phyloP scores from a whole-genome alignment of 805 yeast genomes.

The Candida qinlingensis region DNA sequence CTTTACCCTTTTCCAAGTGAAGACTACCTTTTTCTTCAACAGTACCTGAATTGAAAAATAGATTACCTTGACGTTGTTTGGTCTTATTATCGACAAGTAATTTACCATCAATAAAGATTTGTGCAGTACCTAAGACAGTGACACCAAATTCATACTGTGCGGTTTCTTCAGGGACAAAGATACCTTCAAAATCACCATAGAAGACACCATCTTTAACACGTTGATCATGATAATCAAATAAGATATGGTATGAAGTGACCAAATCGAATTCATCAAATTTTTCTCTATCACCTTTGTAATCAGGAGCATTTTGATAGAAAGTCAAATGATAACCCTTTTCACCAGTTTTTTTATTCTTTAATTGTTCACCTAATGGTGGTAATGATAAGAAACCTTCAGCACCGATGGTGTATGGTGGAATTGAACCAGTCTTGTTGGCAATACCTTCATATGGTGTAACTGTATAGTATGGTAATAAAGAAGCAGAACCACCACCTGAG shows the following conservation, averaged over 20 bases:
- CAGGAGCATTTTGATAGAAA: slow-evolving; percentile 20
- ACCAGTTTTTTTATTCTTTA: slow-evolving; percentile 22
- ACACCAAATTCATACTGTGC: slow-evolving; percentile 51
- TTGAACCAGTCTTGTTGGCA: slow-evolving; percentile 22
- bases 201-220: slow-evolving; percentile 22
- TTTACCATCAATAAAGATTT: slow-evolving; percentile 45
- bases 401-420: slow-evolving; percentile 30
- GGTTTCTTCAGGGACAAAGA: slow-evolving; percentile 40
- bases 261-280: slow-evolving; percentile 26
- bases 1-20: slow-evolving; percentile 37
- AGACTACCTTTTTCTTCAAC: slow-evolving; percentile 40
- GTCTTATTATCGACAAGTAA: slow-evolving; percentile 53
- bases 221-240: slow-evolving; percentile 28
- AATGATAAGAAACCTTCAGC: slow-evolving; percentile 31
- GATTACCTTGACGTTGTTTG: slow-evolving; percentile 42
- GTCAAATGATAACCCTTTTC: slow-evolving; percentile 22
- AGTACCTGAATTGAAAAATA: slow-evolving; percentile 53
- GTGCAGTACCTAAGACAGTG: slow-evolving; percentile 49
- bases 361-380: slow-evolving; percentile 28
- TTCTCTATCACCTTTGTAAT: slow-evolving; percentile 14
- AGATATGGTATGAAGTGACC: slow-evolving; percentile 16
- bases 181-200: slow-evolving; percentile 43
- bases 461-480: slow-evolving; percentile 41
- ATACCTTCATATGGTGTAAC: slow-evolving; percentile 48
- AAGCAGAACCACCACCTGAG: slow-evolving; percentile 63